Evolutionary conservation across 257 asterid genomes (phyloP).

Genomic region (Scutellaria baicalensis): DNA sequence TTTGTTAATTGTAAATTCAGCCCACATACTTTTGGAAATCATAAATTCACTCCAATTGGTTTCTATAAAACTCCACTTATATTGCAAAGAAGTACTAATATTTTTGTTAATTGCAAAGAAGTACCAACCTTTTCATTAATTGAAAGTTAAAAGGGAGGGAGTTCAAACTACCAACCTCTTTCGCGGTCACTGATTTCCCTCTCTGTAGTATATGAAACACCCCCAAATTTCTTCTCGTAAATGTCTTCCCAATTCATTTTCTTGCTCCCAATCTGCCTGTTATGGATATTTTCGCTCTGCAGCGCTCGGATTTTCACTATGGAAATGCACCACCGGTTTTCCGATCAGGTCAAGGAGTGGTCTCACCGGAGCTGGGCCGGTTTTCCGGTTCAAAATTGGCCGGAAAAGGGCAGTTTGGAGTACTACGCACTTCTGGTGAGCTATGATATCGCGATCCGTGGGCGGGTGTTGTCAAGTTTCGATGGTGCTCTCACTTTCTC

Average conservation of each 20-base stretch:
- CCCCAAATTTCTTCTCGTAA: slow-evolving; percentile 4
- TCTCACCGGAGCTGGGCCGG: slow-evolving; percentile 20
- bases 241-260: slow-evolving; percentile 34
- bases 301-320: slow-evolving; percentile 47
- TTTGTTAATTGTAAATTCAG: background rate
- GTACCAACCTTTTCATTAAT: too few relatives aligned
- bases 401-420: slow-evolving; percentile 46
- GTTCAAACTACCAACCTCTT: background rate
- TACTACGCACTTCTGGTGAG: slow-evolving; percentile 49
- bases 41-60: background rate
- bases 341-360: slow-evolving; percentile 64
- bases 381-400: slow-evolving; percentile 37
- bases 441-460: slow-evolving; percentile 44
- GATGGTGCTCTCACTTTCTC: slow-evolving; percentile 54
- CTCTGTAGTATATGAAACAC: background rate
- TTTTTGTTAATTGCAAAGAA: too few relatives aligned
- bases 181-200: background rate
- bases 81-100: too few relatives aligned
- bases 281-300: slow-evolving; percentile 22
- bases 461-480: slow-evolving; percentile 35
- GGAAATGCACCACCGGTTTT: slow-evolving; percentile 84
- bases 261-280: slow-evolving; percentile 13
- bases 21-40: background rate
- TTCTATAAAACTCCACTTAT: too few relatives aligned
- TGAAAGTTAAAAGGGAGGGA: slow-evolving; percentile 7